phyloP scores from a whole-genome alignment of 441 rosid species.

The Arabidopsis hybrid region DNA sequence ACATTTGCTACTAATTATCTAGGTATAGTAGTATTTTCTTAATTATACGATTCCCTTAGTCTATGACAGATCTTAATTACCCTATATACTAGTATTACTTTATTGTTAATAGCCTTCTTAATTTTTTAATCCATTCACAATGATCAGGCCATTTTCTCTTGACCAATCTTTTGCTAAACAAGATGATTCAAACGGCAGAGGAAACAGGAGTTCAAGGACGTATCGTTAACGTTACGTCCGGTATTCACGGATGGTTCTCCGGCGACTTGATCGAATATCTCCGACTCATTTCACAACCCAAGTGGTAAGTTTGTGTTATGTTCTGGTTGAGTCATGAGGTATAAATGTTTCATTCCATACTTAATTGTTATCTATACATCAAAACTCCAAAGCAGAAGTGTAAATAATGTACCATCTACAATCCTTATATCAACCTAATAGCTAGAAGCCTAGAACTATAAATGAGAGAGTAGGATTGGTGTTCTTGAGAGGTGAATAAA shows the following conservation, averaged over 20 bases:
- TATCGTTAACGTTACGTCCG: constrained; percentile 88
- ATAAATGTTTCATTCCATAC: constrained; percentile 11
- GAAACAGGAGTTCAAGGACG: constrained; percentile 73
- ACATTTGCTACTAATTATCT: constrained; percentile 92
- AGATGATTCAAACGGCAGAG: constrained; percentile 76
- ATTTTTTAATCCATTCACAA: not conserved
- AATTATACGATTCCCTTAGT: constrained; percentile 23
- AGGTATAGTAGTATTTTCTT: constrained; percentile 50
- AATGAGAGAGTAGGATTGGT: constrained; percentile 28
- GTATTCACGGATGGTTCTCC: constrained; percentile 82
- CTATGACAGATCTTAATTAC: constrained; percentile 36
- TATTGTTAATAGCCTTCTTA: constrained; percentile 6
- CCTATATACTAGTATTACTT: not conserved
- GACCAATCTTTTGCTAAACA: constrained; percentile 69
- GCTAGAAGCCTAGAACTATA: constrained; percentile 12
- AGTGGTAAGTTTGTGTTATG: constrained; percentile 48
- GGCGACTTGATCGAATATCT: constrained; percentile 80
- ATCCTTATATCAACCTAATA: not conserved
- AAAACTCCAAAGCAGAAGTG: not conserved
- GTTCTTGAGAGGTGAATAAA: constrained; percentile 13
- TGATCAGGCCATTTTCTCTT: constrained; percentile 77
- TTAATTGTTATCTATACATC: too few relatives aligned
- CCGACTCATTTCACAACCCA: constrained; percentile 66
- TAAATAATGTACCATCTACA: not conserved
- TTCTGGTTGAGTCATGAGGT: not conserved